phyloP scores from a whole-genome alignment of 2,329 filamentous ascomycete species.

The Fusarium brevicatenulatum region DNA sequence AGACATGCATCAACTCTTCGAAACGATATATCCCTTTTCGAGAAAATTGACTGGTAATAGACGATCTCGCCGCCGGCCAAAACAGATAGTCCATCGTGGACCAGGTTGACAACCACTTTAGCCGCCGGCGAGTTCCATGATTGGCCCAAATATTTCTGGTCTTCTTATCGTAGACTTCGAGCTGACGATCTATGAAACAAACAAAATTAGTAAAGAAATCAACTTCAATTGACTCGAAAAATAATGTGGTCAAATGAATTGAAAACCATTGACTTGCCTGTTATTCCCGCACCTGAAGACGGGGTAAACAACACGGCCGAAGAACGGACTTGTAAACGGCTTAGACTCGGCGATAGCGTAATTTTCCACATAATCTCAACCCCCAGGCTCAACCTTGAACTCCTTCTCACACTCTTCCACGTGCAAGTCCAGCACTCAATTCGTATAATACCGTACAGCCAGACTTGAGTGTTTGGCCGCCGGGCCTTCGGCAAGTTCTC shows the following conservation, averaged over 20 bases:
- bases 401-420: not conserved
- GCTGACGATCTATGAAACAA: not conserved
- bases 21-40: not conserved
- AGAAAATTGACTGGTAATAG: constrained; percentile 3
- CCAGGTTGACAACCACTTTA: not conserved
- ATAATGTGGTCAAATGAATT: not conserved
- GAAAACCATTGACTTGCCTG: not conserved
- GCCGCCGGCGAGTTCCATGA: constrained; percentile 19
- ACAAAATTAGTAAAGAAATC: not conserved
- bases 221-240: not conserved
- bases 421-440: not conserved
- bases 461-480: constrained; percentile 2
- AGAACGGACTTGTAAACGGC: constrained; percentile 5
- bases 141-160: constrained; percentile 10
- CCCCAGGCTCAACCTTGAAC: not conserved
- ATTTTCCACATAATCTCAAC: constrained; percentile 4
- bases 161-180: constrained; percentile 11
- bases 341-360: constrained; percentile 31
- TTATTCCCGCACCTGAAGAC: not conserved
- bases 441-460: not conserved
- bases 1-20: not conserved
- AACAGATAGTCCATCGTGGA: not conserved
- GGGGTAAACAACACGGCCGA: constrained; percentile 7
- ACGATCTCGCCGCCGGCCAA: constrained; percentile 14
- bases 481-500: constrained; percentile 6